Evolutionary conservation across 441 rosid genomes (phyloP).

Genomic region (Jatropha multifida): DNA sequence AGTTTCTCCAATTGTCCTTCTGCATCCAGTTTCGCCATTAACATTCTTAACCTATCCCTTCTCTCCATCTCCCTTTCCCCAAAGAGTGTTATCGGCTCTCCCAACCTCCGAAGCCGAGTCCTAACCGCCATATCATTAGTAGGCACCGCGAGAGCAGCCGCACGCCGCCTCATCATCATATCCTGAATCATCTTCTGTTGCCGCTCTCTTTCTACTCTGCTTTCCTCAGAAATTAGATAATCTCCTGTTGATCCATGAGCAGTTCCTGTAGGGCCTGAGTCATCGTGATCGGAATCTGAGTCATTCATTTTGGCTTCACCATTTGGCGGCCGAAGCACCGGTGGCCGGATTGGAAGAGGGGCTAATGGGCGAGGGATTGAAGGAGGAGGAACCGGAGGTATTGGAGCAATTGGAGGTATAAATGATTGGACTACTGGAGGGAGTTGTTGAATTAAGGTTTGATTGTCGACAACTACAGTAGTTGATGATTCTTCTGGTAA

Average conservation of each 20-base stretch:
- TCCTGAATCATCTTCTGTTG: constrained; percentile 88
- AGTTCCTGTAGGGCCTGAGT: constrained; percentile 21
- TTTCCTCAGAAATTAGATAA: constrained; percentile 67
- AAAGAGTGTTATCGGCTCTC: constrained; percentile 87
- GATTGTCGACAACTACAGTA: constrained; percentile 23
- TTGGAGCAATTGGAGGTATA: constrained; percentile 58
- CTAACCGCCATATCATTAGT: constrained; percentile 91
- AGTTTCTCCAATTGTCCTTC: constrained; percentile 81
- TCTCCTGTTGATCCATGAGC: constrained; percentile 30
- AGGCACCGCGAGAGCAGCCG: constrained; percentile 91
- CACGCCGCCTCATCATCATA: constrained; percentile 71
- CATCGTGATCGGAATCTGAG: constrained; percentile 59
- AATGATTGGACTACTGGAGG: constrained; percentile 33
- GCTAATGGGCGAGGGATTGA: constrained; percentile 51
- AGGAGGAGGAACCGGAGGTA: constrained; percentile 50
- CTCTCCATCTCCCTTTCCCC: constrained; percentile 98
- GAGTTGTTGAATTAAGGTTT: constrained; percentile 24
- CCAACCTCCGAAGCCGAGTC: constrained; percentile 78
- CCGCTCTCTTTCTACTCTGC: constrained; percentile 64
- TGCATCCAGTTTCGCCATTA: constrained; percentile 80
- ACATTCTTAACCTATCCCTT: constrained; percentile 75
- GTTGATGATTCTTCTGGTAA: constrained; percentile 29
- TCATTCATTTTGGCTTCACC: constrained; percentile 48
- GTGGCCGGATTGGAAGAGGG: constrained; percentile 51
- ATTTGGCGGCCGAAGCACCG: constrained; percentile 49